phyloP scores from a whole-genome alignment of 2,329 filamentous ascomycete genomes.

The Helotiales sp. region DNA sequence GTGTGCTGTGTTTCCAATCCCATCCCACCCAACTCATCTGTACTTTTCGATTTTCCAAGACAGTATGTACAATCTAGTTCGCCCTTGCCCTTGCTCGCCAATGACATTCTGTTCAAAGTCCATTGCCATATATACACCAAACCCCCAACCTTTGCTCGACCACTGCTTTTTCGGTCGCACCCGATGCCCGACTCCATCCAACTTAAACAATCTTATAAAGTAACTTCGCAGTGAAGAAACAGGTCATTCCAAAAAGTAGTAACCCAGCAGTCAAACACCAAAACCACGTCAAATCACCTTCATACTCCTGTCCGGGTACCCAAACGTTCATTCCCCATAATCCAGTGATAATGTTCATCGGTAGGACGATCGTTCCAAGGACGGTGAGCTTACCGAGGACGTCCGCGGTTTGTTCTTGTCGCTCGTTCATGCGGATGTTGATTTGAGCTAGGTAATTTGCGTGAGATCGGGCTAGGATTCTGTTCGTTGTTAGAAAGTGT shows the following conservation, averaged over 20 bases:
- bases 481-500: conserved; percentile 37
- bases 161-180: too few relatives aligned
- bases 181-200: too few relatives aligned
- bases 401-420: conserved; percentile 92
- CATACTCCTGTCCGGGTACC: conserved; percentile 87
- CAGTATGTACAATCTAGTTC: too few relatives aligned
- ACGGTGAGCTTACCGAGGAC: conserved; percentile 94
- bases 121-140: too few relatives aligned
- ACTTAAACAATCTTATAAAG: conserved; percentile 36
- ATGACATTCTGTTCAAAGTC: too few relatives aligned
- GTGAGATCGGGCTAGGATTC: conserved; percentile 86
- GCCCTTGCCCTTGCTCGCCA: too few relatives aligned
- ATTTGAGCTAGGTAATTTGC: conserved; percentile 99
- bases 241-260: conserved; percentile 74
- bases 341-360: conserved; percentile 98
- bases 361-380: conserved; percentile 91
- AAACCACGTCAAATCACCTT: conserved; percentile 75
- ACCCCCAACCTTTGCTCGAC: too few relatives aligned
- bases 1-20: too few relatives aligned
- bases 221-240: conserved; percentile 49
- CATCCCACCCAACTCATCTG: too few relatives aligned
- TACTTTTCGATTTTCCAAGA: too few relatives aligned
- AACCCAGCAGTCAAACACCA: conserved; percentile 72
- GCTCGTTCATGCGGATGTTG: conserved; percentile 98
- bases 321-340: conserved; percentile 99